These are phyloP conservation scores for Xylaria venustula DNA, from an alignment of 495 filamentous ascomycete genomes.

Conservation along the genomic window DNA sequence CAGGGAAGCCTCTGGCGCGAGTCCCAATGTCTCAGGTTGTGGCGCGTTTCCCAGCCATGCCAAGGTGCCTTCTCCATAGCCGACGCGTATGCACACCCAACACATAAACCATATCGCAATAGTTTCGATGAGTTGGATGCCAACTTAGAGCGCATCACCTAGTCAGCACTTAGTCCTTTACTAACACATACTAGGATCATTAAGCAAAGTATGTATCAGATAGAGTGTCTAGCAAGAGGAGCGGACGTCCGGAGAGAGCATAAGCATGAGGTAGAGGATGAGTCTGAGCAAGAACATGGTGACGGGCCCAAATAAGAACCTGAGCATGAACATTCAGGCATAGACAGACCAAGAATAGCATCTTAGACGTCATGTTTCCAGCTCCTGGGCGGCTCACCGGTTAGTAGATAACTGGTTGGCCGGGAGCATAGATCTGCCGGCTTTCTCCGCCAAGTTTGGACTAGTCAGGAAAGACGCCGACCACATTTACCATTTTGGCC, in stretches of 20 bases:
- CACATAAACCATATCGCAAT: neutral
- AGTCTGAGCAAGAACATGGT: neutral
- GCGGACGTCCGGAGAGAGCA: constrained; percentile 7
- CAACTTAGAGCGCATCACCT: neutral
- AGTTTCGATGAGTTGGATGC: neutral
- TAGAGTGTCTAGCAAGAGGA: neutral
- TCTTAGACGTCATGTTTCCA: neutral
- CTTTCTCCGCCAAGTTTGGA: neutral
- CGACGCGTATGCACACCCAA: constrained; percentile 5
- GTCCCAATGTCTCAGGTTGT: constrained; percentile 1
- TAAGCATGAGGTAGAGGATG: neutral
- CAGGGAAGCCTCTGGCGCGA: neutral
- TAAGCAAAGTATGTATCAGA: neutral
- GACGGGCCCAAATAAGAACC: too few relatives aligned
- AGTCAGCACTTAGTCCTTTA: neutral
- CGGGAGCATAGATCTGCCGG: neutral
- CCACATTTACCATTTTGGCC: neutral
- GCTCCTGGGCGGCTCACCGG: neutral
- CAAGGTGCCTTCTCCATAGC: constrained; percentile 1
- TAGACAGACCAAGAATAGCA: neutral
- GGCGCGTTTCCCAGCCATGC: neutral
- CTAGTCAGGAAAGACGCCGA: neutral
- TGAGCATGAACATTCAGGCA: neutral
- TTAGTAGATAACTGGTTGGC: neutral
- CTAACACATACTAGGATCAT: neutral